Base-by-base conservation (phyloP, 129 eudicot species). In the Calendula officinalis region DNA sequence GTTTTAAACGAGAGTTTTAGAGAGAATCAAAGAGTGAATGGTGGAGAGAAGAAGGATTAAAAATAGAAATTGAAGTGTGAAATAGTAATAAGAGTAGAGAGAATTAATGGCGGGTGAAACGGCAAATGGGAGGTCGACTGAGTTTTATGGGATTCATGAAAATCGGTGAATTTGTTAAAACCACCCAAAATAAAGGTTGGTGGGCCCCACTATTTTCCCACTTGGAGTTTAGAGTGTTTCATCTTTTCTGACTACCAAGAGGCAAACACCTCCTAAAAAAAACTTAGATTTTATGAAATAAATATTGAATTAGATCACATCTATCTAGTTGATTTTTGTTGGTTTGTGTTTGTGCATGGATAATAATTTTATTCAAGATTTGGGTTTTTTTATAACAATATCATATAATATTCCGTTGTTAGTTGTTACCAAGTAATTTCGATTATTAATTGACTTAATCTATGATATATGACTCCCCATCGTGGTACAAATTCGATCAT, bases 141-240 rank as follows among this genome's bases (percentile, higher is more conserved):
- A 39, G 48, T 39, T 13, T 65, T 12, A 22, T 74, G 15, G 34
- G 78, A 73, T 65, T 74, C 68, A 52, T 45, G 32, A 68, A 52
- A 68, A 68, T 65, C 69, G 75, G 75, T 75, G 57, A 67, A 67
- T 75, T 75, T 43, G 70, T 68, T 75, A 60, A 68, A 54, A 74
- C 70, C 78, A 67, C 56, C 49, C 71, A 42, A 64, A 17, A 35
- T 56, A 56, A 73, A 64, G 50, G 53, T 22, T 59, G 22, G 8
- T 36, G 47, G 77, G 77, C 5, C 66, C 72, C 77, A 12, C 22
- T 5, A 6, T 32, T 52, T 59, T 13, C 44, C 71, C 77, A 64
- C 71, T 72, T 72, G 66, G 17, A 37, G 33, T 67, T 40, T 66
- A 2, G 27, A 17, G 41, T n/a, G 8, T 45, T 58, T 69, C 57